These are phyloP conservation scores for Microstegium vimineum DNA, from an alignment of 176 grass and related monocot genomes.

Conservation along the genomic window DNA sequence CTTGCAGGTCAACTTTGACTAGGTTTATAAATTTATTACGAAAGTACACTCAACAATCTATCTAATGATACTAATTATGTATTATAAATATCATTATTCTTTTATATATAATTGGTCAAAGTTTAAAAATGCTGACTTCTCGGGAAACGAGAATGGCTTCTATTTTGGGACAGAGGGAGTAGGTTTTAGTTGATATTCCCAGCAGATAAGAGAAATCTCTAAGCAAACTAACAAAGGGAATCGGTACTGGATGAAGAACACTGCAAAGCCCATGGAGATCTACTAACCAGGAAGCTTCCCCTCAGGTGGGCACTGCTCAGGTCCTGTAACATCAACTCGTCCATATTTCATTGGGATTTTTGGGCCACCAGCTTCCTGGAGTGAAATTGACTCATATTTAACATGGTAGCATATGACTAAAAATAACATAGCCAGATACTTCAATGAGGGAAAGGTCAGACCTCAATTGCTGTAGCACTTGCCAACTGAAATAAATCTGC, in stretches of 20 bases:
- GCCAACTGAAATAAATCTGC: slow-evolving; percentile 97
- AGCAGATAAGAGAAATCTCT: background rate
- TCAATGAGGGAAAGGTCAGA: slow-evolving; percentile 20
- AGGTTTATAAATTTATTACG: too few species aligned
- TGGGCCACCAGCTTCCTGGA: slow-evolving; percentile 85
- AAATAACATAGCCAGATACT: slow-evolving; percentile 15
- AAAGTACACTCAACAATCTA: too few species aligned
- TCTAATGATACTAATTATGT: too few species aligned
- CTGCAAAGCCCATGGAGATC: background rate
- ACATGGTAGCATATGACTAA: background rate
- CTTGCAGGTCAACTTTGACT: too few species aligned
- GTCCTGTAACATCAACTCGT: slow-evolving; percentile 79
- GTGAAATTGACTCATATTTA: slow-evolving; percentile 20
- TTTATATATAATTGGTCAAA: too few species aligned
- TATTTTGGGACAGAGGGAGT: too few species aligned
- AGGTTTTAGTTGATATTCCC: background rate
- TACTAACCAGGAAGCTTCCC: slow-evolving; percentile 95
- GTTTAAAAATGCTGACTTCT: too few species aligned
- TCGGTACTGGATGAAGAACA: background rate
- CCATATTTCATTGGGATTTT: slow-evolving; percentile 94
- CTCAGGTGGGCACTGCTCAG: slow-evolving; percentile 89
- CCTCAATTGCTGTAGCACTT: slow-evolving; percentile 97
- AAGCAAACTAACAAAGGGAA: background rate
- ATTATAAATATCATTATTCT: too few species aligned
- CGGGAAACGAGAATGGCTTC: too few species aligned